Percentiles rank a stretch among this genome's conserved stretches.
These are phyloP conservation scores for Penicillium occitanis DNA, from an alignment of 2,329 filamentous ascomycete species.

Conservation along the genomic window DNA sequence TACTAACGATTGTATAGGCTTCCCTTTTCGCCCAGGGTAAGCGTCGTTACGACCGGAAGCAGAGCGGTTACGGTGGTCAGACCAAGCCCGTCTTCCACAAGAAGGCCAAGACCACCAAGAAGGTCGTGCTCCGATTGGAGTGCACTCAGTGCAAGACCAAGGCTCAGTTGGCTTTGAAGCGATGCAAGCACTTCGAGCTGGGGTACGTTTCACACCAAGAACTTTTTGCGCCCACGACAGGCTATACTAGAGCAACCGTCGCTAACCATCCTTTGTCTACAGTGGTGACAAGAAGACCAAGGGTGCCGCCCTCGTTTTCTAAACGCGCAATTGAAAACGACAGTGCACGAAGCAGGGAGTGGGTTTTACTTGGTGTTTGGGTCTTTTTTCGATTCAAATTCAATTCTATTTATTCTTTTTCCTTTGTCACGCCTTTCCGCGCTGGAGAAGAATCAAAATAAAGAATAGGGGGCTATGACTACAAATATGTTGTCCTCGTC, in stretches of 20 bases:
- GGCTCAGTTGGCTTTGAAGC: conserved; percentile 96
- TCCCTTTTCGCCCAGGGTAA: conserved; percentile 98
- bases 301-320: conserved; percentile 99
- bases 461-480: conserved; percentile 8
- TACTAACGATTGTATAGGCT: conserved; percentile 53
- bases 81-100: conserved; percentile 99
- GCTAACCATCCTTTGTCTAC: conserved; percentile 46
- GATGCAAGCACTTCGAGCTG: conserved; percentile 99
- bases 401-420: conserved; percentile 10
- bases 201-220: conserved; percentile 65
- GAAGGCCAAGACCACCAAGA: conserved; percentile 99
- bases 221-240: neutral
- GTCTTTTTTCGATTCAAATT: conserved; percentile 20
- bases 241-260: conserved; percentile 21
- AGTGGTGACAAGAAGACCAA: conserved; percentile 99
- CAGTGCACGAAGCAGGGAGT: conserved; percentile 14
- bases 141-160: conserved; percentile 98
- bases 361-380: conserved; percentile 21
- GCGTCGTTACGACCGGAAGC: conserved; percentile 99
- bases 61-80: conserved; percentile 99
- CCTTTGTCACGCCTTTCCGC: conserved; percentile 10
- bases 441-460: conserved; percentile 6
- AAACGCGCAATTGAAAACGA: conserved; percentile 51
- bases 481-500: conserved; percentile 15
- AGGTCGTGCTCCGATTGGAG: conserved; percentile 97